A percentile compares a stretch with the other conserved stretches of the same genome.
Conservation (phyloP, 305 asterid species). For the Plantago coronopus region DNA sequence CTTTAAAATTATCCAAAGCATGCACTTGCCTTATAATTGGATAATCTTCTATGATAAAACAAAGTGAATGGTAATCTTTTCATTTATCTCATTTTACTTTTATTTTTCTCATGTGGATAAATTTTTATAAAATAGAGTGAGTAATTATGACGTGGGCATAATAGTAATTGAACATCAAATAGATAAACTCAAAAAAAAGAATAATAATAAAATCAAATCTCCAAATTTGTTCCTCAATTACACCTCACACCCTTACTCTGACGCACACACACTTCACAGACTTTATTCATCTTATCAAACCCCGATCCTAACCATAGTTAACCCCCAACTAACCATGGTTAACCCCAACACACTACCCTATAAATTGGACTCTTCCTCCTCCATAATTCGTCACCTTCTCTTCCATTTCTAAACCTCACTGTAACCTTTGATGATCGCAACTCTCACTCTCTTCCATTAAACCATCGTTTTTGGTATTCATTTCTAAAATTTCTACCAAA, state of each 20-base stretch:
- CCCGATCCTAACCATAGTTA: constrained; percentile 17
- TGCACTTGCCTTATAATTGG: too few species aligned
- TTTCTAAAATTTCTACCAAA: too few species aligned
- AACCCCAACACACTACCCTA: constrained; percentile 13
- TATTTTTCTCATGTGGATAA: too few species aligned
- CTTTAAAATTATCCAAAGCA: too few species aligned
- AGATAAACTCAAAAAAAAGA: not conserved
- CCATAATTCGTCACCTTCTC: constrained; percentile 25
- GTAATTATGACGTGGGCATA: too few species aligned
- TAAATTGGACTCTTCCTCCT: constrained; percentile 28
- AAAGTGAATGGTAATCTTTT: too few species aligned
- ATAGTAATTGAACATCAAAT: not conserved
- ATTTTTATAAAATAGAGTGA: too few species aligned
- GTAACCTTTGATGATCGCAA: constrained; percentile 18
- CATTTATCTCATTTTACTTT: too few species aligned
- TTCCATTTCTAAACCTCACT: constrained; percentile 15
- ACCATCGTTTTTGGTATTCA: not conserved
- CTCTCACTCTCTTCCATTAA: constrained; percentile 2
- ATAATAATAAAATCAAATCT: not conserved
- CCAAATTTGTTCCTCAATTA: not conserved
- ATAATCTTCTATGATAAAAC: too few species aligned
- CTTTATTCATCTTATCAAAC: constrained; percentile 9
- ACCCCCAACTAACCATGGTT: constrained; percentile 36
- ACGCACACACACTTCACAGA: constrained; percentile 25
- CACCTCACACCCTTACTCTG: constrained; percentile 6